A percentile compares a stretch with the other conserved stretches of the same genome.
Conservation (phyloP, 148 eudicot species). For the Pharnaceum exiguum region DNA sequence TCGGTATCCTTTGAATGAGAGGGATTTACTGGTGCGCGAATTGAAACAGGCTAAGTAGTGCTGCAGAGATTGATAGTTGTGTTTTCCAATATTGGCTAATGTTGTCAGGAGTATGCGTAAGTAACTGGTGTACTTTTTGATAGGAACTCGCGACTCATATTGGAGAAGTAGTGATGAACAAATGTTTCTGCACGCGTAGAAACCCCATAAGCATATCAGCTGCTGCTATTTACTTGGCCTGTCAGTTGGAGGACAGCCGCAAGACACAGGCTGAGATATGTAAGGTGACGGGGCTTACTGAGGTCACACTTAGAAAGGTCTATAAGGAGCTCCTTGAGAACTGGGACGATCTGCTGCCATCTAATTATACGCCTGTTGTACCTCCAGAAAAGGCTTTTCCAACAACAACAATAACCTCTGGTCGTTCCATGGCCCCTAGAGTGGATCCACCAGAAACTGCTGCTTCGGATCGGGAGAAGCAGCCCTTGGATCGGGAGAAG, state of each 20-base stretch:
- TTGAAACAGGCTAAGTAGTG: too few species aligned
- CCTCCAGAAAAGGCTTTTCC: slow-evolving; percentile 99
- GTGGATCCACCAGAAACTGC: slow-evolving; percentile 35
- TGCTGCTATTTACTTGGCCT: slow-evolving; percentile 94
- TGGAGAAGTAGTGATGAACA: slow-evolving; percentile 96
- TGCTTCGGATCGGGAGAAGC: too few species aligned
- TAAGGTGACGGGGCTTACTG: slow-evolving; percentile 94
- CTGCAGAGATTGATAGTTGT: too few species aligned
- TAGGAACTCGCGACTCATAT: slow-evolving; percentile 98
- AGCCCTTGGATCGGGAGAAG: too few species aligned
- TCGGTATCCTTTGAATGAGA: too few species aligned
- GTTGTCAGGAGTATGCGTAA: too few species aligned
- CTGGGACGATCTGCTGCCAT: slow-evolving; percentile 96
- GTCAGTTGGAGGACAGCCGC: slow-evolving; percentile 92
- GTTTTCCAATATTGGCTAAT: too few species aligned
- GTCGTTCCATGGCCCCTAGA: slow-evolving; percentile 56
- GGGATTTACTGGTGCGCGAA: too few species aligned
- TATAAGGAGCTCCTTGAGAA: slow-evolving; percentile 94
- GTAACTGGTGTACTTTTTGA: too few species aligned
- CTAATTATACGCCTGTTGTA: slow-evolving; percentile 88
- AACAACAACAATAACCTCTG: slow-evolving; percentile 66
- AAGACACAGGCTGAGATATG: slow-evolving; percentile 99
- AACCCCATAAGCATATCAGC: slow-evolving; percentile 98
- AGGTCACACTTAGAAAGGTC: slow-evolving; percentile 89
- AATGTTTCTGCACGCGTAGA: slow-evolving; percentile 96